Evolutionary conservation across 2,329 filamentous ascomycete genomes (phyloP), one percentile per base, ranked within the genome.

Genomic region (Fusarium nurragi): DNA sequence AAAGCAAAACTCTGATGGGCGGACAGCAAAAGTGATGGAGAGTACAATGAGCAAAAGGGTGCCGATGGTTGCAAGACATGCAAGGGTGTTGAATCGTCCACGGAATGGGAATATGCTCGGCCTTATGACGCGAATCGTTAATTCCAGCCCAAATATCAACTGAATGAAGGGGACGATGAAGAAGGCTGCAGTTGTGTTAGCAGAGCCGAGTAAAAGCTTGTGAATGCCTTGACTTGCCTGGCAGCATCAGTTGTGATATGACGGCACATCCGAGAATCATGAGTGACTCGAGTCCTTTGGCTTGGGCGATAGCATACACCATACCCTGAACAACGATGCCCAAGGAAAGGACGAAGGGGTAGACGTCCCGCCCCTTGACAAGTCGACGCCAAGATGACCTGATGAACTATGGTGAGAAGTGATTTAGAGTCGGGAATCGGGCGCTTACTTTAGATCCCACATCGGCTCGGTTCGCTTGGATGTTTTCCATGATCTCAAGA

Each of bases 161-260:
- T 90, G 88, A 28, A 88, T 83, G 62, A 84, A 90, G 23, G 88
- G 88, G 10, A 87, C 83, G 49, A 91, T 81, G 69, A 91, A 90
- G 32, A 90, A 80, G 9, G 86, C 89, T 32, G 23, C 4, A 3
- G 11, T 5, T 13, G 4, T 16, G 47, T 77, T 69, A 78, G 77
- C 23, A 39, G 14, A 30, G 38, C 16, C 21, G 41, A 11, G 12
- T 18, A 16, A 16, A 36, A 49, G 14, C n/a, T 8, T 28, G 19
- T 13, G 16, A 10, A 22, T 22, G 22, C 5, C 22, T 19, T 6
- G 22, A 52, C 79, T 54, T 78, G 88, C 87, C 85, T 71, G 86
- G 85, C 67, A 88, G 81, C 82, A 88, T 84, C 30, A 86, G 76
- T 68, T 87, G 83, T 7, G 86, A 84, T 34, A 86, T 79, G 18